Evolutionary conservation across 805 yeast species (phyloP), one percentile per base, ranked within the genome.

Genomic region (Ogataea paradorogensis): DNA sequence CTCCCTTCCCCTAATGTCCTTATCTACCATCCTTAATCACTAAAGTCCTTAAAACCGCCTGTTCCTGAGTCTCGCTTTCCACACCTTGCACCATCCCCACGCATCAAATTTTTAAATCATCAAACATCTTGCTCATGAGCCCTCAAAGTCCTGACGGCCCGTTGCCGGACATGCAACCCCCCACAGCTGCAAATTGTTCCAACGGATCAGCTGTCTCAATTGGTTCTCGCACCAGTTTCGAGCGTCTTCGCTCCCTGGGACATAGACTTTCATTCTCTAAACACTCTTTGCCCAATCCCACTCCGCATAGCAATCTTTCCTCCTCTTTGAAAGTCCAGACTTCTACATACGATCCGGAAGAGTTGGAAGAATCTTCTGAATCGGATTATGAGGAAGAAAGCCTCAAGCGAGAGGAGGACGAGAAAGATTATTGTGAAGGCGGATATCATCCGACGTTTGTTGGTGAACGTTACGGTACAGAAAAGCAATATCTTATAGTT

Each of bases 361-460:
- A 58, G 7, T 54, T 53, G 15, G 46, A 47, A 23, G 59, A 51
- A 15, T 52, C 52, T 15, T 38, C 45, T 3, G 60, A 56, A n/a
- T 45, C 53, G 4, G 57, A 51, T 16, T 41, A 40, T 18, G 58
- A 47, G 9, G 55, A 55, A 24, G 46, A 56, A 26, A 23, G n/a
- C 9, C 47, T 66, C 9, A 58, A 56, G 38, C 39, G 55, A 20
- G 84, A 80, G 52, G 84, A 80, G 53, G 70, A 64, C 42, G 66
- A 62, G 26, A 58, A 59, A 18, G 84, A 78, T 48, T 80, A 80
- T 55, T 63, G 70, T 38, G 61, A 60, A 5, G 85, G 84, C 10
- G 87, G 87, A 1, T 80, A 80, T 58, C 84, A 80, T 53, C 82
- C 84, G 2, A 80, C 80, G 4, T 63, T 50, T 40, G 68, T 75